Percentiles rank a stretch among this genome's conserved stretches.
Conservation (phyloP, 2,329 filamentous ascomycete genomes). For the Scytalidium sp. region DNA sequence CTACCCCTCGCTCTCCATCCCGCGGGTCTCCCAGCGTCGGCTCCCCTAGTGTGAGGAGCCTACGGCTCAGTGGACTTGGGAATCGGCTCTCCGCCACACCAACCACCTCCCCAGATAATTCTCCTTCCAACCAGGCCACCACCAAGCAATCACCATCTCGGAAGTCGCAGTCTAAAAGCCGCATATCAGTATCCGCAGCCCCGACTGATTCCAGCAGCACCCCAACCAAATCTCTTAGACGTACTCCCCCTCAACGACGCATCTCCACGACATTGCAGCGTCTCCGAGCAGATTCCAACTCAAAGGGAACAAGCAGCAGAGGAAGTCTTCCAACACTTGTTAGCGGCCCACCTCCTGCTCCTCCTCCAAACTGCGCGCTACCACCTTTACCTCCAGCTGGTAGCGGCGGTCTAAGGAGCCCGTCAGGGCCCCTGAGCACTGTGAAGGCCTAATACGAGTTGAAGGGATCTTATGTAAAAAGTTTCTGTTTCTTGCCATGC, state of each 20-base stretch:
- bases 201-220: too few relatives aligned
- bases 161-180: background rate
- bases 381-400: constrained; percentile 25
- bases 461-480: too few relatives aligned
- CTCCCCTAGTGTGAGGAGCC: too few relatives aligned
- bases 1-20: background rate
- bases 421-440: background rate
- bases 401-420: constrained; percentile 5
- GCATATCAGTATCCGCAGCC: too few relatives aligned
- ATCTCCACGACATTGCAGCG: constrained; percentile 7
- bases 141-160: background rate
- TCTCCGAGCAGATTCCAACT: constrained; percentile 5
- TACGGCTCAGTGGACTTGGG: too few relatives aligned
- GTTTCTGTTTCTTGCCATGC: too few relatives aligned
- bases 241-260: background rate
- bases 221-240: constrained; percentile 1
- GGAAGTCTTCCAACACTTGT: constrained; percentile 23
- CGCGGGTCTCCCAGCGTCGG: too few relatives aligned
- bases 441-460: background rate
- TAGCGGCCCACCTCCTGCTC: constrained; percentile 26
- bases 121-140: too few relatives aligned
- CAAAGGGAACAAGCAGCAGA: constrained; percentile 14
- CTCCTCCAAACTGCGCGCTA: constrained; percentile 27
- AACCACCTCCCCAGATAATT: background rate
- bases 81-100: background rate